Evolutionary conservation across 2,329 filamentous ascomycete genomes (phyloP), one percentile per base, ranked within the genome.

Genomic region (Fusarium miscanthi): DNA sequence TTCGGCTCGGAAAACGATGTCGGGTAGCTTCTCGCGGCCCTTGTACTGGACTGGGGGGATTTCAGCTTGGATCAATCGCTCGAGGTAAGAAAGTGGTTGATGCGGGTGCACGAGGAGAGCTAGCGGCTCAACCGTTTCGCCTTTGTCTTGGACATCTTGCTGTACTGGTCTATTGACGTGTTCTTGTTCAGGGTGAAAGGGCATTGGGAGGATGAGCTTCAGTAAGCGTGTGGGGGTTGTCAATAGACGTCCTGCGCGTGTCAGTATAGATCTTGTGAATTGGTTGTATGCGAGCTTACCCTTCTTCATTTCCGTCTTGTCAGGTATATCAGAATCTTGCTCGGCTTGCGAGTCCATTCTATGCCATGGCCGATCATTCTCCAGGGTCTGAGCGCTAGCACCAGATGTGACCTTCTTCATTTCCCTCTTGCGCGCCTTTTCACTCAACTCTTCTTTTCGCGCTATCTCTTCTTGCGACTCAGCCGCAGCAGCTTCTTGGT

Each of bases 71-170:
- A 98, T 95, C 6, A 98, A 85, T 13, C 94, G 90, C 80, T 97
- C 94, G 45, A 97, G 90, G 80, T 97, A 97, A 13, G 94, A 97
- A 6, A 98, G 87, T 0, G 95, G 95, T 78, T 98, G 95, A 70
- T 97, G 93, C 0, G 95, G 94, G 76, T 97, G 95, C 1, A 97
- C 88, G 5, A 97, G 89, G 0, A 97, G 87, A 2, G 94, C 94
- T 17, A 97, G 85, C 0, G 94, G 94, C 75, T 97, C 93, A n/a
- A 95, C 90, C 0, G 62, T 71, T 23, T 78, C 81, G 5, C 81
- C 73, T 23, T 77, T 76, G 23, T 81, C 78, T 10, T 77, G 58
- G 23, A 80, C 79, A 1, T 74, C 73, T 16, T 79, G 76, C 4
- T 84, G 77, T 16, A 84, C 79, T 17, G 84, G 81, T 57, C 83